These are phyloP conservation scores for Kregervanrija fluxuum DNA, from an alignment of 805 yeast species.

Conservation along the genomic window DNA sequence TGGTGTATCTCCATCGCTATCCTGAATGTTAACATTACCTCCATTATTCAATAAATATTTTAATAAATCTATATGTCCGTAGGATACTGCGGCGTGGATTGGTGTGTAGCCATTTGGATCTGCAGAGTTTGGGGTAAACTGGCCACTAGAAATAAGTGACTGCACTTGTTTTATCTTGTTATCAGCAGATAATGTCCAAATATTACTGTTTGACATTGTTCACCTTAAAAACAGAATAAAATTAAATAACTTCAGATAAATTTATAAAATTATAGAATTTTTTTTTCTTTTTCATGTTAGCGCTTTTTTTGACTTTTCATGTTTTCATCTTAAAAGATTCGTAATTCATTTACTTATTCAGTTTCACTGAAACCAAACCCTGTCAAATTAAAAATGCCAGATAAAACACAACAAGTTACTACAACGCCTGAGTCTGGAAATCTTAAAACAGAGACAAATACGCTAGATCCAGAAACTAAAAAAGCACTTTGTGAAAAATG, in stretches of 20 bases:
- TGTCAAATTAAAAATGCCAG: not conserved
- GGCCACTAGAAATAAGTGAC: constrained; percentile 41
- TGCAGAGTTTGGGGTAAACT: constrained; percentile 57
- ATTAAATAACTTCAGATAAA: not conserved
- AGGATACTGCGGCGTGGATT: constrained; percentile 94
- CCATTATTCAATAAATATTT: constrained; percentile 46
- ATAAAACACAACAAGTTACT: constrained; percentile 2
- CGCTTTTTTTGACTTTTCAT: not conserved
- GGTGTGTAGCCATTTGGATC: constrained; percentile 97
- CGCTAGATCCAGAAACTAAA: constrained; percentile 3
- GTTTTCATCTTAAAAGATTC: not conserved
- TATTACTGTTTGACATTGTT: constrained; percentile 35
- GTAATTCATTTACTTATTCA: not conserved
- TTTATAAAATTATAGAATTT: not conserved
- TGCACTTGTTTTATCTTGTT: constrained; percentile 57
- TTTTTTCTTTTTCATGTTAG: not conserved
- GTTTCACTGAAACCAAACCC: not conserved
- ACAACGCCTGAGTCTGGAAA: constrained; percentile 2
- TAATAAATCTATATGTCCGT: constrained; percentile 70
- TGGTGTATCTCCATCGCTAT: constrained; percentile 92
- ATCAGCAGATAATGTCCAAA: constrained; percentile 96
- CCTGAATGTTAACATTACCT: constrained; percentile 79
- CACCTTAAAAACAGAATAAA: not conserved
- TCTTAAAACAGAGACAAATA: not conserved
- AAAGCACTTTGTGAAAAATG: constrained; percentile 55